Base-by-base conservation (phyloP, 2,329 filamentous ascomycete species). In the Mollisia scopiformis region DNA sequence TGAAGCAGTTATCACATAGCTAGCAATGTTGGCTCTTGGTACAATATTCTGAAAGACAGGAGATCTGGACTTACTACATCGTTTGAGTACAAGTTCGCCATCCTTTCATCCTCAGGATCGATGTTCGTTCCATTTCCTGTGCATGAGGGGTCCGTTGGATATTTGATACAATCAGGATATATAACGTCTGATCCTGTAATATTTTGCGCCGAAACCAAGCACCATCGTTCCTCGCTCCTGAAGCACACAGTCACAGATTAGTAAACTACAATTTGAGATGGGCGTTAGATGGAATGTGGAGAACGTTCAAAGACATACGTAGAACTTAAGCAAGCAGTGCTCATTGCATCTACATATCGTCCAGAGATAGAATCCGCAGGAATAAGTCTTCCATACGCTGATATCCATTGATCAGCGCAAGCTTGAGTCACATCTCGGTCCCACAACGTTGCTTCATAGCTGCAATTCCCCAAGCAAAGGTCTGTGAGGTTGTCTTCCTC, bases 1-100 rank as follows among this genome's bases (percentile, higher is more conserved):
- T 25, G 58, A 69, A 69, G 60, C 67, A 69, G n/a, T 66, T 54
- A 31, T 61, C 63, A 58, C 67, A 69, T 16, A 69, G 63, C 63
- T 64, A 25, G 13, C n/a, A n/a, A n/a, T n/a, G n/a, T n/a, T n/a
- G n/a, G n/a, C n/a, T n/a, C n/a, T n/a, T n/a, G n/a, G n/a, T n/a
- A n/a, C n/a, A n/a, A n/a, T n/a, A n/a, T n/a, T n/a, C n/a, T n/a
- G n/a, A n/a, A n/a, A n/a, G n/a, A n/a, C n/a, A n/a, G n/a, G 30
- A 19, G 39, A 33, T n/a, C 37, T 50, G 21, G 31, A 43, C 51
- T 23, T 21, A 54, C 31, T 1, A 55, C 52, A 55, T 55, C 52
- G 21, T 58, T 33, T 19, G 25, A 41, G 47, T 67, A 67, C 19
- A 66, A 27, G 55, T 63, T 65, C 19, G 62, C 56, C 25, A 68